phyloP scores from a whole-genome alignment of 2,329 filamentous ascomycete genomes.

The Xylariomycetidae sp. region DNA sequence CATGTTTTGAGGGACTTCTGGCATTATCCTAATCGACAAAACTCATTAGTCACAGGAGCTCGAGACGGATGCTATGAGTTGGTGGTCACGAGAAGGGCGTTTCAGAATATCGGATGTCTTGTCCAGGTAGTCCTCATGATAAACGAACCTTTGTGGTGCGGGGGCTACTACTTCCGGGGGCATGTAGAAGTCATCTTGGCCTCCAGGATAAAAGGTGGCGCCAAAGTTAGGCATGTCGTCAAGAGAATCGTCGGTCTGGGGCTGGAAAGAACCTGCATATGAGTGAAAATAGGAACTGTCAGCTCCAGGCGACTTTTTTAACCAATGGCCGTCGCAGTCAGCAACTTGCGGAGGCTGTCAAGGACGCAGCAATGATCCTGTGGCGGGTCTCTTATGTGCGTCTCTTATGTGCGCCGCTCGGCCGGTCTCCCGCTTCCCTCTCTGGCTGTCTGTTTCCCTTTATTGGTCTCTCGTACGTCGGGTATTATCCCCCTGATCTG shows the following conservation, averaged over 20 bases:
- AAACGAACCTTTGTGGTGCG: conserved; percentile 51
- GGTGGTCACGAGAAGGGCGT: conserved; percentile 1
- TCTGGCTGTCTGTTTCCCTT: no score
- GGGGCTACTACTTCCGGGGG: conserved; percentile 57
- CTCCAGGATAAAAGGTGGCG: conserved; percentile 56
- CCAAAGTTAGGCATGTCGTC: conserved; percentile 44
- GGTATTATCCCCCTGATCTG: no score
- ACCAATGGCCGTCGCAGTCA: conserved; percentile 16
- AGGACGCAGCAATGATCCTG: no score
- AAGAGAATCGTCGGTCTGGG: conserved; percentile 28
- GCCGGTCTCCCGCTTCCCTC: no score
- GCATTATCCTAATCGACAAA: conserved; percentile 67
- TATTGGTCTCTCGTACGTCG: no score
- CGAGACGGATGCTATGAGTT: conserved; percentile 4
- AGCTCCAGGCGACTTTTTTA: no score
- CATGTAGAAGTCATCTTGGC: conserved; percentile 57
- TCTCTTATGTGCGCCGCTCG: no score
- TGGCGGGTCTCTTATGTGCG: no score
- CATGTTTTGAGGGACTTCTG: conserved; percentile 94
- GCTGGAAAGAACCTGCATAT: conserved; percentile 25
- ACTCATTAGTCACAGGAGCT: conserved; percentile 11
- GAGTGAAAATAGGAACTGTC: conserved; percentile 20
- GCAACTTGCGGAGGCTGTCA: no score
- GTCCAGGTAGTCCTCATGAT: conserved; percentile 1
- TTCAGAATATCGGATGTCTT: background rate